Conservation (phyloP, 2,329 filamentous ascomycete genomes). For the Gaeumannomyces sp. region DNA sequence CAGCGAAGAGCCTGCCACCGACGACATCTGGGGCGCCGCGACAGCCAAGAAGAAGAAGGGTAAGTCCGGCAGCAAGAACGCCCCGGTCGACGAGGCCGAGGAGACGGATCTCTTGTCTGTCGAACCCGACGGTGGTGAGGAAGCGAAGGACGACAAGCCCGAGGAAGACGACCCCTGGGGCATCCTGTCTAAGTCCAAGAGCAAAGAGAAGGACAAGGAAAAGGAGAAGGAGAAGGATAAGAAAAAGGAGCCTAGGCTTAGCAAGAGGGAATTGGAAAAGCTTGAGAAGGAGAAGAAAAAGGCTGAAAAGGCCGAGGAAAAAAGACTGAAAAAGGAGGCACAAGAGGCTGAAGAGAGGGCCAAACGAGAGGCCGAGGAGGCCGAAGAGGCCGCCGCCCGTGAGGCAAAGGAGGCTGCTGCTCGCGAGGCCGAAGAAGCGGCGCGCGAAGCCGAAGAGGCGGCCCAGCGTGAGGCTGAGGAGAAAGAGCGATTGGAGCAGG, state of each 20-base stretch:
- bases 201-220: conserved; percentile 35
- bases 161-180: conserved; percentile 30
- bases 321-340: conserved; percentile 36
- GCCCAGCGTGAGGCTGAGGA: conserved; percentile 33
- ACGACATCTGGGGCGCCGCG: conserved; percentile 8
- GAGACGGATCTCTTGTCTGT: conserved; percentile 11
- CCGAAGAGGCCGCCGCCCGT: conserved; percentile 30
- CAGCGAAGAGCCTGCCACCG: conserved; percentile 16
- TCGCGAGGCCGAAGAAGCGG: conserved; percentile 33
- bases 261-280: conserved; percentile 44
- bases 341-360: conserved; percentile 25
- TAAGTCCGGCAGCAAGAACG: conserved; percentile 17
- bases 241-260: conserved; percentile 38
- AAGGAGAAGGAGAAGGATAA: conserved; percentile 25
- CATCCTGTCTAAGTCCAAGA: conserved; percentile 29
- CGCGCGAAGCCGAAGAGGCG: conserved; percentile 33
- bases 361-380: conserved; percentile 23
- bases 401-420: conserved; percentile 27
- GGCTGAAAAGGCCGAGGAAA: conserved; percentile 27
- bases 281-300: conserved; percentile 34
- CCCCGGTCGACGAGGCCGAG: conserved; percentile 10
- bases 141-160: conserved; percentile 17
- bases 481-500: conserved; percentile 19
- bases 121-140: conserved; percentile 10
- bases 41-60: conserved; percentile 21